A percentile compares a stretch with the other conserved stretches of the same genome.
Conservation (phyloP, 2,329 filamentous ascomycete genomes). For the Verticillium tricorpus region DNA sequence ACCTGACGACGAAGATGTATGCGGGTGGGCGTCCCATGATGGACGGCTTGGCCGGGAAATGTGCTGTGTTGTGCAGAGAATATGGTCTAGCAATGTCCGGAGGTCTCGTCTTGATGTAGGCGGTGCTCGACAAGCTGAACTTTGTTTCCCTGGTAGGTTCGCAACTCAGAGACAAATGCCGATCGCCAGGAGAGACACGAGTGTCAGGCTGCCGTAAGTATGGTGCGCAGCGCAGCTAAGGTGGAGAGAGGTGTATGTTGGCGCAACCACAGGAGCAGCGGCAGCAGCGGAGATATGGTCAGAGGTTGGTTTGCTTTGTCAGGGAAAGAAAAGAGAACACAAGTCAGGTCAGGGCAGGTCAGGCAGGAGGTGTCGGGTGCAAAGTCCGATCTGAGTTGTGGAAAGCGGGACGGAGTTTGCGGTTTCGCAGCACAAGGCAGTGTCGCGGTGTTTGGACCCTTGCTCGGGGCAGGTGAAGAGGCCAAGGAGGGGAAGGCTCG, state of each 20-base stretch:
- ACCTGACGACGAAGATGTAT: conserved; percentile 41
- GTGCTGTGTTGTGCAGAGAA: conserved; percentile 1
- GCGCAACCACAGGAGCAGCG: too few relatives aligned
- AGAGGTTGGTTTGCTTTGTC: background rate
- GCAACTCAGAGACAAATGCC: background rate
- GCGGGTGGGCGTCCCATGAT: conserved; percentile 37
- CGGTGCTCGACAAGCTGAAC: background rate
- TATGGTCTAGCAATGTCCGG: conserved; percentile 1
- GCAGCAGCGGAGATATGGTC: background rate
- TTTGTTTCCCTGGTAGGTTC: background rate
- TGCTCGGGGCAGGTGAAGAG: background rate
- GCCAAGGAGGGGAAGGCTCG: background rate
- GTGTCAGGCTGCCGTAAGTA: background rate
- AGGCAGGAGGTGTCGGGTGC: background rate
- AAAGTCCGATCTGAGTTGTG: background rate
- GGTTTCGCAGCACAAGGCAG: background rate
- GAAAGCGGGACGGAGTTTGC: background rate
- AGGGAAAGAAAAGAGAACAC: background rate
- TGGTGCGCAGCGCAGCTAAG: background rate
- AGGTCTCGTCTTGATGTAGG: background rate
- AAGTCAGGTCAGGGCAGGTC: background rate
- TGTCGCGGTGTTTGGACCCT: background rate
- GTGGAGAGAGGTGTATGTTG: background rate
- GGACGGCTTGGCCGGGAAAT: background rate
- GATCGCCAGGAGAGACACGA: background rate